Conservation (phyloP, 2,329 filamentous ascomycete genomes). For the Bipolaris victoriae region DNA sequence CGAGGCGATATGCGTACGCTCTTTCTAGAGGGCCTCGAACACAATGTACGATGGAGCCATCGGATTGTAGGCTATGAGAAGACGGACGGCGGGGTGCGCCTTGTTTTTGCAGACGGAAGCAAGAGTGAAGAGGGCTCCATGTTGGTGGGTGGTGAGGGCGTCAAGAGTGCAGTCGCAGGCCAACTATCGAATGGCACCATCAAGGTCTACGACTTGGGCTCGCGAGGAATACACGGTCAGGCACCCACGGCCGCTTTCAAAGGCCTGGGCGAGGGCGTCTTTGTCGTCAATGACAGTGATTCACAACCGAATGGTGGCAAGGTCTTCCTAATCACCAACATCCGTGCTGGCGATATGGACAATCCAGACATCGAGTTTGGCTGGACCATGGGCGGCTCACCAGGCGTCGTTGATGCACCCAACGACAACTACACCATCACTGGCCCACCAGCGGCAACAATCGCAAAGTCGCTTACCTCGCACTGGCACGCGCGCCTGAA, state of each 20-base stretch:
- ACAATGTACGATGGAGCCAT: slow-evolving; percentile 61
- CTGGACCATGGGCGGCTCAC: slow-evolving; percentile 67
- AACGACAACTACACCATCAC: slow-evolving; percentile 66
- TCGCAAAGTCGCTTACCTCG: slow-evolving; percentile 61
- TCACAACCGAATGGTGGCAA: slow-evolving; percentile 52
- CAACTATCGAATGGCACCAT: slow-evolving; percentile 64
- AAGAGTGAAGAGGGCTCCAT: slow-evolving; percentile 65
- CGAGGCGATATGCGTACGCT: slow-evolving; percentile 67
- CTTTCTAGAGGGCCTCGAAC: slow-evolving; percentile 64
- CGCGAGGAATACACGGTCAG: slow-evolving; percentile 69
- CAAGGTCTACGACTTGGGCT: slow-evolving; percentile 68
- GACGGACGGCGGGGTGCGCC: slow-evolving; percentile 60
- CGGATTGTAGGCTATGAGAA: slow-evolving; percentile 66
- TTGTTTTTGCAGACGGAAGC: slow-evolving; percentile 65
- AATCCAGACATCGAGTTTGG: slow-evolving; percentile 64
- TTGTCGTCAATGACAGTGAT: slow-evolving; percentile 58
- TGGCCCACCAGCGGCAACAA: slow-evolving; percentile 62
- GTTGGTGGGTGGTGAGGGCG: slow-evolving; percentile 67
- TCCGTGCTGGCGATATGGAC: slow-evolving; percentile 65
- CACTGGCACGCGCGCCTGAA: slow-evolving; percentile 64
- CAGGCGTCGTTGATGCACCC: slow-evolving; percentile 63
- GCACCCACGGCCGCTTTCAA: slow-evolving; percentile 67
- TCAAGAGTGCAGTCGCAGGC: slow-evolving; percentile 65
- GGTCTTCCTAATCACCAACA: slow-evolving; percentile 67
- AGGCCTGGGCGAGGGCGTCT: slow-evolving; percentile 68